Conservation (phyloP, 2,329 filamentous ascomycete genomes). For the Clarireedia hainanense region DNA sequence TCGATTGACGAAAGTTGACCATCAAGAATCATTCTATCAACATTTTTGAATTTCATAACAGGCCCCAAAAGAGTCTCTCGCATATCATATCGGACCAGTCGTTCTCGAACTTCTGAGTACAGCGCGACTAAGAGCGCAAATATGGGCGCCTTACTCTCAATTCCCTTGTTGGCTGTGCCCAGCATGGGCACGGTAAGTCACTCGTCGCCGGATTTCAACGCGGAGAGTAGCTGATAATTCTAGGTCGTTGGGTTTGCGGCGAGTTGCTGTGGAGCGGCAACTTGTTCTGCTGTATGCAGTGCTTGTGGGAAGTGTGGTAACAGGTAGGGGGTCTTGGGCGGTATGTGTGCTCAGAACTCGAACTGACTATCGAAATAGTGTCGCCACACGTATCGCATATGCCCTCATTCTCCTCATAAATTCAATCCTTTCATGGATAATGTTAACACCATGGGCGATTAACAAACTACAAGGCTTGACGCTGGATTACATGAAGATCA, state of each 20-base stretch:
- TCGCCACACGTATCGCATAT: slow-evolving; percentile 94
- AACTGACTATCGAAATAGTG: slow-evolving; percentile 42
- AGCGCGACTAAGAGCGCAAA: slow-evolving; percentile 14
- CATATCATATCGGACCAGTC: not conserved
- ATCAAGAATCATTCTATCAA: not conserved
- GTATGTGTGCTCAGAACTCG: not conserved
- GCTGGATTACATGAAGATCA: slow-evolving; percentile 92
- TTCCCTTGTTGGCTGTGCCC: slow-evolving; percentile 83
- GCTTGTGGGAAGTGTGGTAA: slow-evolving; percentile 96
- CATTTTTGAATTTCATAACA: not conserved
- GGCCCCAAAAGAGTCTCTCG: not conserved
- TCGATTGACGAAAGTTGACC: not conserved
- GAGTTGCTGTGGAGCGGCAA: slow-evolving; percentile 94
- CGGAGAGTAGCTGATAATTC: slow-evolving; percentile 16
- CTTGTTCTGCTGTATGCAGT: slow-evolving; percentile 91
- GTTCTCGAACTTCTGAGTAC: not conserved
- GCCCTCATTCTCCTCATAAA: slow-evolving; percentile 92
- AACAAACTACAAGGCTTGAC: slow-evolving; percentile 89
- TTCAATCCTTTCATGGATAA: slow-evolving; percentile 95
- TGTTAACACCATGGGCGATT: slow-evolving; percentile 98
- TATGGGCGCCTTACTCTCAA: slow-evolving; percentile 88
- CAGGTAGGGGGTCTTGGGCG: slow-evolving; percentile 47
- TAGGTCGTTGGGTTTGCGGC: slow-evolving; percentile 71
- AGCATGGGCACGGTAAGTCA: slow-evolving; percentile 72
- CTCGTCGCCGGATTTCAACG: not conserved